phyloP scores from a whole-genome alignment of 2,329 filamentous ascomycete species.

The Exophiala lecanii-corni region DNA sequence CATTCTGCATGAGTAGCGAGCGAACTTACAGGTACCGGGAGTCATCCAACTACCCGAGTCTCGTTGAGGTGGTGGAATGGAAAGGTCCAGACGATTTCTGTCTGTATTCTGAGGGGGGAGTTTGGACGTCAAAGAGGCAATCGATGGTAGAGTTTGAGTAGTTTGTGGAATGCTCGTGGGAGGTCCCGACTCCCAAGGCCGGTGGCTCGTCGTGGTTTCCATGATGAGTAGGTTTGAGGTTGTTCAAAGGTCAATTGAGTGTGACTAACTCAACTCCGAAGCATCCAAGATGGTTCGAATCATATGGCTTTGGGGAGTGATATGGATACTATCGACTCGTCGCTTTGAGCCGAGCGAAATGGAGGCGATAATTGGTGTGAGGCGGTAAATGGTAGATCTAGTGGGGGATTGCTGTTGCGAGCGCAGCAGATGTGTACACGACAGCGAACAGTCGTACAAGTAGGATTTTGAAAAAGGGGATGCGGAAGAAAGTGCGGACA shows the following conservation, averaged over 20 bases:
- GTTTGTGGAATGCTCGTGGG: constrained; percentile 34
- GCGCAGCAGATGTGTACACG: constrained; percentile 11
- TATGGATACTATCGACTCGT: constrained; percentile 12
- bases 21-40: constrained; percentile 52
- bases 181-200: constrained; percentile 42
- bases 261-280: constrained; percentile 12
- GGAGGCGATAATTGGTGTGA: too few species aligned
- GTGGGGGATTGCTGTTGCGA: too few species aligned
- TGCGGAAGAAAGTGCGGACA: constrained; percentile 4
- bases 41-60: constrained; percentile 59
- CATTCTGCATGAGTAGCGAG: too few species aligned
- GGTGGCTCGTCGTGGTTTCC: constrained; percentile 38
- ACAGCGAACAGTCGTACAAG: constrained; percentile 17
- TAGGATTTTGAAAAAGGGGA: neutral
- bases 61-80: constrained; percentile 45
- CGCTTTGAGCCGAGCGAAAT: too few species aligned
- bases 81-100: constrained; percentile 40
- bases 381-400: too few species aligned
- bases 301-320: constrained; percentile 14
- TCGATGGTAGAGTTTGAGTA: constrained; percentile 43
- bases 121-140: constrained; percentile 44
- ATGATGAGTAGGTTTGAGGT: constrained; percentile 26
- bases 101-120: constrained; percentile 35
- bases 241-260: constrained; percentile 6
- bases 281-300: constrained; percentile 11